These are phyloP conservation scores for Rutstroemia sp. DNA, from an alignment of 2,329 filamentous ascomycete species.

Conservation along the genomic window DNA sequence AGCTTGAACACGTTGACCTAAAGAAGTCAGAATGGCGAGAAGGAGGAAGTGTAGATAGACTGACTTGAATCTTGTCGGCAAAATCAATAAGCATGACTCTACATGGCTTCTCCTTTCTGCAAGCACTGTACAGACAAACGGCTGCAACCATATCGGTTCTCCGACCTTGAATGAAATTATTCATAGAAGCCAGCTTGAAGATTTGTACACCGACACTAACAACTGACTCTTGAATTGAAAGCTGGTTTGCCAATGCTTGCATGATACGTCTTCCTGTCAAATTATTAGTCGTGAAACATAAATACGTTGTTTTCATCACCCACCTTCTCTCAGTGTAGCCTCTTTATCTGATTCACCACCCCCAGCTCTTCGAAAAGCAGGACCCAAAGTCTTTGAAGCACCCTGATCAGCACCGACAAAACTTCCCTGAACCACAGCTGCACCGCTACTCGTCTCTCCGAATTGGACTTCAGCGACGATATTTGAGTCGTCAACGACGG, in stretches of 20 bases:
- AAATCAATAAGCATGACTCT: conserved; percentile 93
- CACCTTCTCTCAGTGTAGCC: conserved; percentile 47
- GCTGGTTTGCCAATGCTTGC: conserved; percentile 53
- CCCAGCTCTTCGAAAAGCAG: conserved; percentile 53
- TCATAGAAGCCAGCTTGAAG: conserved; percentile 66
- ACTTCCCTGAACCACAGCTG: conserved; percentile 83
- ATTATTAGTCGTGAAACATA: neutral
- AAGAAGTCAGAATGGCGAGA: conserved; percentile 23
- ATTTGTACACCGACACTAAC: conserved; percentile 62
- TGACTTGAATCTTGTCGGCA: conserved; percentile 65
- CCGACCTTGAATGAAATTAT: conserved; percentile 80
- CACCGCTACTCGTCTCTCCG: conserved; percentile 77
- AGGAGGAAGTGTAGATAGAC: conserved; percentile 8
- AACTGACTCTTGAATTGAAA: conserved; percentile 53
- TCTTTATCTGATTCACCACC: conserved; percentile 51
- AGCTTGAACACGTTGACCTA: conserved; percentile 85
- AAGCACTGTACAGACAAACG: conserved; percentile 86
- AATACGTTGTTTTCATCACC: conserved; percentile 1
- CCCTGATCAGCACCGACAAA: conserved; percentile 83
- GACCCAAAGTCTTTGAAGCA: conserved; percentile 42
- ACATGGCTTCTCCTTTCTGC: conserved; percentile 70
- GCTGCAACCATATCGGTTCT: conserved; percentile 78
- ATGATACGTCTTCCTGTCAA: conserved; percentile 41
- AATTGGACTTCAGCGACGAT: conserved; percentile 92
- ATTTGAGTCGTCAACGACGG: conserved; percentile 74